phyloP scores from a whole-genome alignment of 306 rosid species.

The Pyrus communis region DNA sequence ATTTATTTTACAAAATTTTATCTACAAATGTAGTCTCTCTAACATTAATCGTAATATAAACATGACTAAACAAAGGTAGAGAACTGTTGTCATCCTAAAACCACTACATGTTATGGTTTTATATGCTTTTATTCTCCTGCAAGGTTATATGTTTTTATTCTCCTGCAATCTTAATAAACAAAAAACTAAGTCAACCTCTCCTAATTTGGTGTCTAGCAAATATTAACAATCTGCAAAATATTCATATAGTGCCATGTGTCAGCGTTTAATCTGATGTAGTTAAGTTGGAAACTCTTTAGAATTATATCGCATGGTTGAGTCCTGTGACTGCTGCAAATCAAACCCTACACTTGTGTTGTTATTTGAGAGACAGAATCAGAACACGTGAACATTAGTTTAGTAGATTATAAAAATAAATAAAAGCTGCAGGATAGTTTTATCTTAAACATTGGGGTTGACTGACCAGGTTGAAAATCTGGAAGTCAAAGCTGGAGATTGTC shows the following conservation, averaged over 20 bases:
- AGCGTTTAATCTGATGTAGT: background rate
- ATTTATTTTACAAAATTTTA: too few species aligned
- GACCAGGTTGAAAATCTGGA: background rate
- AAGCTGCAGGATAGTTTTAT: too few species aligned
- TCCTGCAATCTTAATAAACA: background rate
- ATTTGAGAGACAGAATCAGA: background rate
- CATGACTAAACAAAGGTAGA: background rate
- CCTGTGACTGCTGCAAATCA: background rate
- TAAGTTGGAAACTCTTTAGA: background rate
- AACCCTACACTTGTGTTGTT: background rate
- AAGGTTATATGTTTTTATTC: background rate
- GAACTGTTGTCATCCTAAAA: background rate
- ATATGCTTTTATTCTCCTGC: background rate
- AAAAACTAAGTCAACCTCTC: background rate
- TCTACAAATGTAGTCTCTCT: too few species aligned
- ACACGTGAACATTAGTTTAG: background rate
- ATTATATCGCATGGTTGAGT: background rate
- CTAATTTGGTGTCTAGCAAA: background rate
- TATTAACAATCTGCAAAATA: background rate
- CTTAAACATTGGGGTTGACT: background rate
- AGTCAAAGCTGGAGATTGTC: conserved; percentile 2
- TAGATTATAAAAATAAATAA: background rate
- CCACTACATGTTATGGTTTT: background rate
- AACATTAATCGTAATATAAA: too few species aligned
- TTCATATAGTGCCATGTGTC: background rate